Evolutionary conservation across 805 yeast species (phyloP).

Genomic region (Helenozyma baotianmanensis): DNA sequence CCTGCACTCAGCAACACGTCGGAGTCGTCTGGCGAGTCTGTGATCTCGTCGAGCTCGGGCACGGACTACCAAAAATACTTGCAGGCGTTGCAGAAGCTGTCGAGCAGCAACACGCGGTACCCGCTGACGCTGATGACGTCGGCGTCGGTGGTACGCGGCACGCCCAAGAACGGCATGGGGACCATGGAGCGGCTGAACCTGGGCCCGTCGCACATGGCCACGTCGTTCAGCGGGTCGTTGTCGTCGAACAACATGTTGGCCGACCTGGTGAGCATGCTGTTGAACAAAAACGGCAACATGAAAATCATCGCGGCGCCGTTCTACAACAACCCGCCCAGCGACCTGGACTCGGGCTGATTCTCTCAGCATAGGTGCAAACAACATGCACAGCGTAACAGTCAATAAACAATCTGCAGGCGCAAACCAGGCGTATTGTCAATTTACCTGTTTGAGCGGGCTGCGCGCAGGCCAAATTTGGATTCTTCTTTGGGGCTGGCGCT

Average conservation of each 20-base stretch:
- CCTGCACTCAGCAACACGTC: constrained; percentile 13
- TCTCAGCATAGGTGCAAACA: no score
- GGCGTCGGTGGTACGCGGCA: constrained; percentile 11
- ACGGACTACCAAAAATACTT: constrained; percentile 20
- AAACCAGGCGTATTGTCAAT: no score
- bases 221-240: constrained; percentile 4
- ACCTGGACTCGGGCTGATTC: constrained; percentile 20
- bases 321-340: constrained; percentile 36
- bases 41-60: constrained; percentile 2
- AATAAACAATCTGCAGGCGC: no score
- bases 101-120: constrained; percentile 9
- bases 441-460: no score
- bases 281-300: constrained; percentile 12
- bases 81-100: constrained; percentile 11
- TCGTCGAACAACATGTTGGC: constrained; percentile 9
- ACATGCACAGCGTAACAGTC: no score
- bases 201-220: constrained; percentile 5
- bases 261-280: constrained; percentile 9
- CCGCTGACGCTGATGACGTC: constrained; percentile 17
- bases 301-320: constrained; percentile 36
- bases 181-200: constrained; percentile 2
- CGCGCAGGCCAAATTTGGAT: no score
- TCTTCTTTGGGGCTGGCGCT: no score
- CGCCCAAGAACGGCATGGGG: constrained; percentile 4
- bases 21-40: constrained; percentile 5